Base-by-base conservation (phyloP, 2,329 filamentous ascomycete genomes). In the Dothiorella sarmentorum region DNA sequence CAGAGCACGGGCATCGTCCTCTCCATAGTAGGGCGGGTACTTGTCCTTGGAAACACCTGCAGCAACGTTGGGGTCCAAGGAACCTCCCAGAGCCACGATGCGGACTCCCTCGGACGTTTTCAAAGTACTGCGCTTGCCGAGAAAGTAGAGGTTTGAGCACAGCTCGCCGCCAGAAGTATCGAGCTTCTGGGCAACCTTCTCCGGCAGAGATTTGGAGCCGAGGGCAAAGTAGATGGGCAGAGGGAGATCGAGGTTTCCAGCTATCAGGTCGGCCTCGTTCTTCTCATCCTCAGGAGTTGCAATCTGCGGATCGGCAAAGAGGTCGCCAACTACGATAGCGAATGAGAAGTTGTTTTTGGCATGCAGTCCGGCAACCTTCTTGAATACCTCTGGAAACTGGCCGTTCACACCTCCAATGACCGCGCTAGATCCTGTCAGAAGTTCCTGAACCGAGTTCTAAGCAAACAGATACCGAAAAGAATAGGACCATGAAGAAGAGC, bases 151-250 rank as follows among this genome's bases (percentile, higher is more conserved):
- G 69, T 99, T 97, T n/a, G 87, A 82, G 70, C 91, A 96, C 17
- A 99, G 81, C 67, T 88, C 85, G 62, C 81, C 78, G 61, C 74
- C 87, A 62, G 88, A 84, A 31, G 82, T 82, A 68, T 90, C 82
- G 55, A 97, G 81, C 70, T 86, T 91, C 67, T 89, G 83, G 18
- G 88, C 78, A 20, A 97, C 83, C 27, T 78, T 76, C 3, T 79
- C 73, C 0, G 94, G 94, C 5, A 99, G 79, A n/a, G 86, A 76
- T 45, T 80, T 80, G 35, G 79, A 85, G 64, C 90, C 91, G 61
- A 96, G 80, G 2, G 90, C 90, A 71, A 97, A 99, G 76, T 99
- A 99, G 7, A 89, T 95, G 1, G 92, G 87, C 0, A 97, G 77
- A 3, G 92, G 87, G 4, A 97, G 79, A 20, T 79, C 70, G 55